A percentile compares a stretch with the other conserved stretches of the same genome.
Conservation (phyloP, 441 rosid genomes). For the Gossypium aridum region DNA sequence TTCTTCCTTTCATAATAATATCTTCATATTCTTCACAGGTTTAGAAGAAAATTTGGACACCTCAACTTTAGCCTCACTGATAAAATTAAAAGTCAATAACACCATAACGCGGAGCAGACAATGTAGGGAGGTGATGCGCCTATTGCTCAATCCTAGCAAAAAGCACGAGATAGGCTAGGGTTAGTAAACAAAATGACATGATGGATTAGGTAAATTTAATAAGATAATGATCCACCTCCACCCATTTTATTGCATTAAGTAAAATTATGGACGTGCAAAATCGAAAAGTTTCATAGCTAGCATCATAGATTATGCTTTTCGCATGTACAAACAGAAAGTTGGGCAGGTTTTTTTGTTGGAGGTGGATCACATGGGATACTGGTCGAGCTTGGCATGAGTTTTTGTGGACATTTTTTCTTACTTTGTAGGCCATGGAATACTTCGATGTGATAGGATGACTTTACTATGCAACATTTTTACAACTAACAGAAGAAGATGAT, state of each 20-base stretch:
- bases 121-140: background rate
- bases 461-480: no score
- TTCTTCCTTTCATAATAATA: background rate
- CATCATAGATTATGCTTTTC: background rate
- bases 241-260: background rate
- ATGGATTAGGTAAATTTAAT: slow-evolving; percentile 19
- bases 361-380: background rate
- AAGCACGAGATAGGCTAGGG: slow-evolving; percentile 12
- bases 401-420: no score
- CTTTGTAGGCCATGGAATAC: no score
- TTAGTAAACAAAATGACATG: slow-evolving; percentile 25
- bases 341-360: background rate
- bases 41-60: no score
- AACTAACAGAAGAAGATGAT: no score
- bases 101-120: background rate
- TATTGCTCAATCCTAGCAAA: background rate
- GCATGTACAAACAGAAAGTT: background rate
- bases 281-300: background rate
- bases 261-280: background rate
- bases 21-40: no score
- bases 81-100: background rate
- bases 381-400: no score
- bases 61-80: no score
- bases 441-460: no score
- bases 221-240: slow-evolving; percentile 8